Evolutionary conservation across 129 eudicot species (phyloP), one percentile per base, ranked within the genome.

Genomic region (Centella asiatica): DNA sequence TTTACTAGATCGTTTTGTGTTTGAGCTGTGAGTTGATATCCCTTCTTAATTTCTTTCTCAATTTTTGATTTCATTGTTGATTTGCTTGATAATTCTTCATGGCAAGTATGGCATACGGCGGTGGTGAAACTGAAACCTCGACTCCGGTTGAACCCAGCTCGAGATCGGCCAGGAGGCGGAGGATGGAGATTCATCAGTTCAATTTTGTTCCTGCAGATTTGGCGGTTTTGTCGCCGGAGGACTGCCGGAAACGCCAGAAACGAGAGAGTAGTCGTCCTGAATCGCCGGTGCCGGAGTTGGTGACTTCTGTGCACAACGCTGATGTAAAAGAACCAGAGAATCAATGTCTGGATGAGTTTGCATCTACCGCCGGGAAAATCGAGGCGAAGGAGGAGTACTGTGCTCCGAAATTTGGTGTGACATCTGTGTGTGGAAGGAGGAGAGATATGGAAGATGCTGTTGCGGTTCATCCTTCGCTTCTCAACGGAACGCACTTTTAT

Each of bases 401-500:
- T n/a, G 34, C 24, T 12, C 79, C 96, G 24, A 82, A 83, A 66
- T 88, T 82, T 28, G 99, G 99, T 4, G 27, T 78, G 28, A 93
- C 99, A 0, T 87, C 95, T 18, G 96, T 88, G 24, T 80, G 99
- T 37, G 99, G 99, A 12, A 72, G 95, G 74, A 74, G 99, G 51
- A 77, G 99, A 70, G 99, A 93, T 61, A 85, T 93, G 96, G 99
- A 93, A 79, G 99, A 93, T 64, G 89, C 96, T 0, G 95, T 93
- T 6, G 81, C 99, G 1, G 80, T 93, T 20, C 83, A 77, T 49
- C 96, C 95, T 15, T 85, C 86, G 6, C 80, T 93, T 64, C 79
- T 75, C 67, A 33, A 53, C 4, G 44, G 23, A 48, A 67, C 14
- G 2, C 85, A 88, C 49, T 93, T 87, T 63, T 93, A 72, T 49